Conservation (phyloP, 805 yeast genomes). For the Lachancea kluyveri region DNA sequence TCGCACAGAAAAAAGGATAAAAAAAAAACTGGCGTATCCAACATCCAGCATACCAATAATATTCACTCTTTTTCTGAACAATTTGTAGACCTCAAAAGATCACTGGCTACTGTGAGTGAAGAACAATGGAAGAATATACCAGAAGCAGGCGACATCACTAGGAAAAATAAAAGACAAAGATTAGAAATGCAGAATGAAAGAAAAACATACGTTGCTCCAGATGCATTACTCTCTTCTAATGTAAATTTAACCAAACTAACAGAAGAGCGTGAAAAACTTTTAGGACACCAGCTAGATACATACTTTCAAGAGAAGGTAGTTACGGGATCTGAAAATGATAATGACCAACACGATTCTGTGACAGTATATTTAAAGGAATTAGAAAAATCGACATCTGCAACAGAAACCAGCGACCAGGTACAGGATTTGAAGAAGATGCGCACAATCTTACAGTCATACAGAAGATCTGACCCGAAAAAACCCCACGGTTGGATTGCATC, state of each 20-base stretch:
- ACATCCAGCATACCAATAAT: constrained; percentile 8
- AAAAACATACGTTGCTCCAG: constrained; percentile 80
- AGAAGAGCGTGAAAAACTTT: constrained; percentile 54
- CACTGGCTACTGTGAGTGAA: constrained; percentile 48
- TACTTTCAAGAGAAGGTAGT: constrained; percentile 14
- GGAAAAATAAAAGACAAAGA: constrained; percentile 67
- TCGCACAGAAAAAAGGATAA: constrained; percentile 25
- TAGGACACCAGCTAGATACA: constrained; percentile 49
- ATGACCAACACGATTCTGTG: constrained; percentile 28
- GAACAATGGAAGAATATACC: constrained; percentile 82
- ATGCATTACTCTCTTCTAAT: constrained; percentile 44
- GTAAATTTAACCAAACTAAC: constrained; percentile 48
- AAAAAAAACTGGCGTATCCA: constrained; percentile 5
- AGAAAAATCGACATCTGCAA: constrained; percentile 10
- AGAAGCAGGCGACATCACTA: constrained; percentile 83
- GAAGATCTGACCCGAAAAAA: constrained; percentile 65
- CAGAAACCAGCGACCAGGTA: constrained; percentile 22
- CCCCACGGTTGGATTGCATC: constrained; percentile 83
- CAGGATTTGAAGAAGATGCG: constrained; percentile 60
- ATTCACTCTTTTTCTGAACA: constrained; percentile 39
- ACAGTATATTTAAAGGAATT: constrained; percentile 39
- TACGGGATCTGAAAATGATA: no score
- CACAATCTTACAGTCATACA: constrained; percentile 54
- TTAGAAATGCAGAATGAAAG: constrained; percentile 54
- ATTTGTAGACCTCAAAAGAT: constrained; percentile 64